A percentile compares a stretch with the other conserved stretches of the same genome.
phyloP scores from a whole-genome alignment of 2,329 filamentous ascomycete genomes.

The Dactylellina drechsleri region DNA sequence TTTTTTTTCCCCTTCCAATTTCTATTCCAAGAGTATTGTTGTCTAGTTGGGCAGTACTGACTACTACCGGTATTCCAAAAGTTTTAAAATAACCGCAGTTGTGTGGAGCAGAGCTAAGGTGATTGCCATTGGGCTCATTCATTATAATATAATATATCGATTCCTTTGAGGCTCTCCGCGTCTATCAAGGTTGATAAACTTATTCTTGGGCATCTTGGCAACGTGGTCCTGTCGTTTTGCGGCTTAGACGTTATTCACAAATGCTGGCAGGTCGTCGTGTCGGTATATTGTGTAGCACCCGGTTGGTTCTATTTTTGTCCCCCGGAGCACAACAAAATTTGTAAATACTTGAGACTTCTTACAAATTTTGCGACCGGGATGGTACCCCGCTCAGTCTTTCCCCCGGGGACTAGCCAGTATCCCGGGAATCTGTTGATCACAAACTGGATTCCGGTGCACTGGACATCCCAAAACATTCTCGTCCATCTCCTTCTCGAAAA shows the following conservation, averaged over 20 bases:
- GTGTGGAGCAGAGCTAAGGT: not conserved
- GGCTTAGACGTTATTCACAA: slow-evolving; percentile 41
- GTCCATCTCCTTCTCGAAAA: no score
- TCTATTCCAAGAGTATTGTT: no score
- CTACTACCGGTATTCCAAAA: slow-evolving; percentile 32
- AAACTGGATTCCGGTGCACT: not conserved
- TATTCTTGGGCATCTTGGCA: slow-evolving; percentile 47
- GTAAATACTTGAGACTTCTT: slow-evolving; percentile 46
- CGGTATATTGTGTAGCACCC: slow-evolving; percentile 20
- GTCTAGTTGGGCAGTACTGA: not conserved
- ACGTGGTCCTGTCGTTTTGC: slow-evolving; percentile 33
- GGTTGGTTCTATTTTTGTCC: slow-evolving; percentile 49
- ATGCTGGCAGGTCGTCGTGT: not conserved
- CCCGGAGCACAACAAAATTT: slow-evolving; percentile 36
- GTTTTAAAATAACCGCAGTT: not conserved
- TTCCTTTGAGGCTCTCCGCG: slow-evolving; percentile 40
- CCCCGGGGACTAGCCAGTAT: not conserved
- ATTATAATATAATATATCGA: slow-evolving; percentile 1
- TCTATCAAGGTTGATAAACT: slow-evolving; percentile 13
- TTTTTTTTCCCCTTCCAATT: no score
- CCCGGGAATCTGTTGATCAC: not conserved
- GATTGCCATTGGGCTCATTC: not conserved
- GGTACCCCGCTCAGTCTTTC: slow-evolving; percentile 11
- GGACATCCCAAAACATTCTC: not conserved
- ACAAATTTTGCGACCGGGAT: slow-evolving; percentile 53